A percentile compares a stretch with the other conserved stretches of the same genome.
Conservation (phyloP, 768 basidiomycete genomes). For the Phaeotremella fagi region DNA sequence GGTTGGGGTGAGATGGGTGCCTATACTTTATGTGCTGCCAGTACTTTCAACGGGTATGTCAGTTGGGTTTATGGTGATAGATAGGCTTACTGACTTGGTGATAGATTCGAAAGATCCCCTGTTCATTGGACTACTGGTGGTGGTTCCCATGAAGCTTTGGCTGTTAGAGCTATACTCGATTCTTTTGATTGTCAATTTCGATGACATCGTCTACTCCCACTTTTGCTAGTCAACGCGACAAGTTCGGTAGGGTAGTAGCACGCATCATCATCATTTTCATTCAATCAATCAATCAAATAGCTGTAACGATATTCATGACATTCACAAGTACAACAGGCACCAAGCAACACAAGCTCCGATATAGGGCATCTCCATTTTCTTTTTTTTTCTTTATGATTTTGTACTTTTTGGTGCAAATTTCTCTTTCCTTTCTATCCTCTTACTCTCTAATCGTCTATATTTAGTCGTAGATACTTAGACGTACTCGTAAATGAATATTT, state of each 20-base stretch:
- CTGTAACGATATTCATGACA: too few species aligned
- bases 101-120: slow-evolving; percentile 32
- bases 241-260: background rate
- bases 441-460: too few species aligned
- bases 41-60: slow-evolving; percentile 74
- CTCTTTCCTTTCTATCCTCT: too few species aligned
- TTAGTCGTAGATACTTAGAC: too few species aligned
- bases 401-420: too few species aligned
- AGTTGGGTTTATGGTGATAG: background rate
- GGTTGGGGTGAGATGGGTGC: slow-evolving; percentile 98
- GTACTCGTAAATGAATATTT: too few species aligned
- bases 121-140: slow-evolving; percentile 46
- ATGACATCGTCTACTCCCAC: slow-evolving; percentile 46
- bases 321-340: too few species aligned
- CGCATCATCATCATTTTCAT: background rate
- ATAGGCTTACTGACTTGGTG: background rate
- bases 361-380: too few species aligned
- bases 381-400: background rate
- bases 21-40: slow-evolving; percentile 96
- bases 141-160: slow-evolving; percentile 19
- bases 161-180: slow-evolving; percentile 40
- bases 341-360: background rate
- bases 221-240: slow-evolving; percentile 1
- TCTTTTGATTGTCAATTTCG: slow-evolving; percentile 30
- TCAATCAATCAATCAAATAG: background rate